These are phyloP conservation scores for Boletus rufocinnamomeus DNA, from an alignment of 768 basidiomycete species.

Conservation along the genomic window DNA sequence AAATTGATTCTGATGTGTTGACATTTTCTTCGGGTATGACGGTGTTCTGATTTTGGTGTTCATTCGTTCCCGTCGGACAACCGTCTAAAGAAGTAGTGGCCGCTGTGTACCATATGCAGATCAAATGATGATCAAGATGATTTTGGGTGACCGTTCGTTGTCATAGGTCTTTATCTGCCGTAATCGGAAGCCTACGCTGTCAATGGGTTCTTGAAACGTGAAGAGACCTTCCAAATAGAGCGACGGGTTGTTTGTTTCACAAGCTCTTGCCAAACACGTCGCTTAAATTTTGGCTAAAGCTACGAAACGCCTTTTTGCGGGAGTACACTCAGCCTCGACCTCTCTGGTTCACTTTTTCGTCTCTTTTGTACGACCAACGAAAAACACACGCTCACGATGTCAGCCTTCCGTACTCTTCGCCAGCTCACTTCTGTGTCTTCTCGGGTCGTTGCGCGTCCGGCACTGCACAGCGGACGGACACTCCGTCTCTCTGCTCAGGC, in stretches of 20 bases:
- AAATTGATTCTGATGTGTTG: slow-evolving; percentile 3
- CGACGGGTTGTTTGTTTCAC: slow-evolving; percentile 31
- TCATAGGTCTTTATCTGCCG: not conserved
- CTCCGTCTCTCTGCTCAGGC: slow-evolving; percentile 16
- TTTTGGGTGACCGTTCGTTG: not conserved
- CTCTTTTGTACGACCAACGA: not conserved
- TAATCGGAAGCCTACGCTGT: too few relatives aligned
- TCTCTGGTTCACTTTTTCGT: not conserved
- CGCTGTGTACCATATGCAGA: not conserved
- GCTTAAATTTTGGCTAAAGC: slow-evolving; percentile 27
- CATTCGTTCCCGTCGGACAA: too few relatives aligned
- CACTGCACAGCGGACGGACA: slow-evolving; percentile 26
- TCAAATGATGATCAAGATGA: not conserved
- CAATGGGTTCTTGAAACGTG: too few relatives aligned
- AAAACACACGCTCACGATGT: slow-evolving; percentile 45
- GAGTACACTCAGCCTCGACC: not conserved
- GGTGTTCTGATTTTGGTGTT: not conserved
- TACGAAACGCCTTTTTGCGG: not conserved
- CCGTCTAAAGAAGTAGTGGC: too few relatives aligned
- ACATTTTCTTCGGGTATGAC: not conserved
- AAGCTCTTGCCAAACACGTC: slow-evolving; percentile 37
- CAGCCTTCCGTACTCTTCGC: slow-evolving; percentile 61
- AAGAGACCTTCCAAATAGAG: slow-evolving; percentile 19
- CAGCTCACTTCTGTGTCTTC: slow-evolving; percentile 50
- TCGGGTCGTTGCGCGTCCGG: slow-evolving; percentile 35